Conservation (phyloP, 441 rosid genomes). For the Eutrema salsugineum region DNA sequence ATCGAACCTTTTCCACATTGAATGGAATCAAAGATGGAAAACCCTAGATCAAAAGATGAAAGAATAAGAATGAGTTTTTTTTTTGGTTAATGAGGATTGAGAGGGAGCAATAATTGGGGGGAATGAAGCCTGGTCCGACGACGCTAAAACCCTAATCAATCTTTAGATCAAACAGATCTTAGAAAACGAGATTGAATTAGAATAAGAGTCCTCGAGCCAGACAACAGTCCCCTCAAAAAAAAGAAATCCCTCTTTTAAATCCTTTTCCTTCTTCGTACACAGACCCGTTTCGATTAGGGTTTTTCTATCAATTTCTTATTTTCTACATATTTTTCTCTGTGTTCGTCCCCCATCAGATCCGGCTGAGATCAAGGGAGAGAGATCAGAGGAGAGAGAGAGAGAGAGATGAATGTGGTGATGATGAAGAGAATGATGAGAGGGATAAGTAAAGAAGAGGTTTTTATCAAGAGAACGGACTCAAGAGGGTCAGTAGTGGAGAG, state of each 20-base stretch:
- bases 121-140: slow-evolving; percentile 99
- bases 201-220: slow-evolving; percentile 79
- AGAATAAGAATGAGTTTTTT: background rate
- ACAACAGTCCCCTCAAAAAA: slow-evolving; percentile 96
- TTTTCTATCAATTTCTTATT: background rate
- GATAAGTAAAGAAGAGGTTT: slow-evolving; percentile 40
- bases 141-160: slow-evolving; percentile 34
- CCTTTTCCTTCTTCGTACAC: background rate
- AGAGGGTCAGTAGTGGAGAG: slow-evolving; percentile 24
- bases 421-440: slow-evolving; percentile 36
- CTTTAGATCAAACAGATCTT: background rate
- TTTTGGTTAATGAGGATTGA: background rate
- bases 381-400: slow-evolving; percentile 16
- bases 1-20: background rate
- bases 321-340: slow-evolving; percentile 3
- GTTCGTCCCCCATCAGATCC: slow-evolving; percentile 67
- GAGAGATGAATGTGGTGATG: slow-evolving; percentile 11
- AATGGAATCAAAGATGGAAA: background rate
- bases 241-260: slow-evolving; percentile 24
- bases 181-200: slow-evolving; percentile 17
- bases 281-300: background rate
- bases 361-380: slow-evolving; percentile 66
- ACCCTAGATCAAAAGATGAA: background rate
- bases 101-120: slow-evolving; percentile 73
- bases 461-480: slow-evolving; percentile 36